Percentiles rank a stretch among this genome's conserved stretches.
Evolutionary conservation across 495 filamentous ascomycete species (phyloP).

Genomic region (Amorphotheca resinae): DNA sequence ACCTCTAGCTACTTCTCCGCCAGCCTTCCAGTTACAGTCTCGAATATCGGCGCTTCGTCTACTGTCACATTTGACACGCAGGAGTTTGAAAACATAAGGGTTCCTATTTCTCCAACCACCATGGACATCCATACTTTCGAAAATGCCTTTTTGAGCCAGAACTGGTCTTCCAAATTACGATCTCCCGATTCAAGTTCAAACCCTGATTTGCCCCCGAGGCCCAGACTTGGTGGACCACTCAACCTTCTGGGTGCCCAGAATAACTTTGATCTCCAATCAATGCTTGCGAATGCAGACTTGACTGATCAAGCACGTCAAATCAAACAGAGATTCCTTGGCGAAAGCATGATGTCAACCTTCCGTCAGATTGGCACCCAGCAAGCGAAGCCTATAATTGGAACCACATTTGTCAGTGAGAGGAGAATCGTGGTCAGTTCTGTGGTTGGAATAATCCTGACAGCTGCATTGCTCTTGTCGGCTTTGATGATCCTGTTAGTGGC

Average conservation of each 20-base stretch:
- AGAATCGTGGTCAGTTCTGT: slow-evolving; percentile 16
- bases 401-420: neutral
- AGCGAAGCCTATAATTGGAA: neutral
- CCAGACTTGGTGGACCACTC: slow-evolving; percentile 17
- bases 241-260: slow-evolving; percentile 19
- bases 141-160: slow-evolving; percentile 7
- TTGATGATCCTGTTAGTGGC: slow-evolving; percentile 7
- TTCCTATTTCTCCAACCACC: neutral
- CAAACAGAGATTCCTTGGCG: slow-evolving; percentile 28
- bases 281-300: slow-evolving; percentile 15
- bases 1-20: slow-evolving; percentile 23
- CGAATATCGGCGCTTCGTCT: slow-evolving; percentile 12
- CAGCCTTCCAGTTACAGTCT: slow-evolving; percentile 20
- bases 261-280: slow-evolving; percentile 17
- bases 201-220: slow-evolving; percentile 1
- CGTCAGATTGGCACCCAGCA: neutral
- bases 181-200: slow-evolving; percentile 4
- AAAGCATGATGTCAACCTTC: slow-evolving; percentile 23
- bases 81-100: slow-evolving; percentile 5
- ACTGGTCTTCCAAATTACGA: slow-evolving; percentile 16
- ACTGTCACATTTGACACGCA: slow-evolving; percentile 21
- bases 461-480: slow-evolving; percentile 5
- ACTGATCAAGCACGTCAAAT: slow-evolving; percentile 17
- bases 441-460: slow-evolving; percentile 15
- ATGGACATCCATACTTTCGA: slow-evolving; percentile 16